Evolutionary conservation across 345 rosid species (phyloP).

Genomic region (Tarenaya hassleriana): DNA sequence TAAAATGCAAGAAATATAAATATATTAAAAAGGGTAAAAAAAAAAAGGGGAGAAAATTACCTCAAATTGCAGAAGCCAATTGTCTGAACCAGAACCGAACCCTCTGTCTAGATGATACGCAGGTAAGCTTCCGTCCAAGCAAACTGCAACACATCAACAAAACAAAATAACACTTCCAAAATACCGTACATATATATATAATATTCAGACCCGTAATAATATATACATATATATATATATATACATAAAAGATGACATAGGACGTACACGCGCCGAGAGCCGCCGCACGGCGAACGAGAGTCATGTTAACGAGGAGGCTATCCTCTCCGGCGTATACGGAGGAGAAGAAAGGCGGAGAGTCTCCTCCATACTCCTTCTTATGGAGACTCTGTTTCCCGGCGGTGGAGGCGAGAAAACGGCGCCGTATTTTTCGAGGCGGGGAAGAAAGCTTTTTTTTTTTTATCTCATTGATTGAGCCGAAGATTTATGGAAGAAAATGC

Average conservation of each 20-base stretch:
- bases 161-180: too few relatives aligned
- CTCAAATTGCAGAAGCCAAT: conserved; percentile 95
- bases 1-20: too few relatives aligned
- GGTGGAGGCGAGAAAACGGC: too few relatives aligned
- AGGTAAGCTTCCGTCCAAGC: conserved; percentile 95
- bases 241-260: conserved; percentile 5
- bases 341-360: conserved; percentile 27
- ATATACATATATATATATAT: not conserved
- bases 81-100: conserved; percentile 63
- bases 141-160: conserved; percentile 52
- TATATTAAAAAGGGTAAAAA: not conserved
- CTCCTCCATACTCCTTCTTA: conserved; percentile 2
- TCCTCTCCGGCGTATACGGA: not conserved
- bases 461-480: too few relatives aligned
- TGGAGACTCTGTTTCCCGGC: too few relatives aligned
- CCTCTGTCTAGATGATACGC: conserved; percentile 81
- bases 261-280: conserved; percentile 61
- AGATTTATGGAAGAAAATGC: too few relatives aligned
- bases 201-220: not conserved
- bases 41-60: conserved; percentile 30
- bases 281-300: conserved; percentile 58
- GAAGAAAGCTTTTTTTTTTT: too few relatives aligned
- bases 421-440: too few relatives aligned
- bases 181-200: not conserved
- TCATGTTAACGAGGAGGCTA: conserved; percentile 46